Conservation (phyloP, 2,329 filamentous ascomycete genomes). For the Penicillium sp. region DNA sequence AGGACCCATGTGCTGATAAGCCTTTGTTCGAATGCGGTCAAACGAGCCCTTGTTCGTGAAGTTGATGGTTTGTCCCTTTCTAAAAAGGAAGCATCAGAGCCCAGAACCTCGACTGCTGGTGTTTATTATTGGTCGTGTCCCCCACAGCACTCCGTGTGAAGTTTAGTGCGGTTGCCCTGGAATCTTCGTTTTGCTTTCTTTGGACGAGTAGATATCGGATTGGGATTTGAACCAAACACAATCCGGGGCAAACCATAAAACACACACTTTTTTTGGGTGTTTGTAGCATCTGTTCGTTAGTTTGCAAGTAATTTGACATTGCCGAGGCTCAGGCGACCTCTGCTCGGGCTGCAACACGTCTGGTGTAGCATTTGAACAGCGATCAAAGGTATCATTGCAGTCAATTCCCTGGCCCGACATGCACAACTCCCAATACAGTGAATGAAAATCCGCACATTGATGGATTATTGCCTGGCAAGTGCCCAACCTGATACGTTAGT, state of each 20-base stretch:
- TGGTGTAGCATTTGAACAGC: background rate
- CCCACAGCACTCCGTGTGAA: too few species aligned
- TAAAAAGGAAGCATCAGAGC: too few species aligned
- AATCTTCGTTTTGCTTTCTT: too few species aligned
- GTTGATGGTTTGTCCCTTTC: background rate
- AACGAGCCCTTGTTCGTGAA: background rate
- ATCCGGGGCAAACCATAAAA: too few species aligned
- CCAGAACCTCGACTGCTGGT: too few species aligned
- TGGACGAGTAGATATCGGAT: too few species aligned
- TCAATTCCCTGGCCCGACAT: background rate
- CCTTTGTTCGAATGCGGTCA: background rate
- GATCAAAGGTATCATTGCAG: background rate
- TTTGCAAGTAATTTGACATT: background rate
- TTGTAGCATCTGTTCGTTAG: background rate
- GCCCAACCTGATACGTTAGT: background rate
- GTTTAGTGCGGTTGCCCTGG: too few species aligned
- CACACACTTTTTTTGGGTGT: background rate
- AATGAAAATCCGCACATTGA: background rate
- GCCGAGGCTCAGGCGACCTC: background rate
- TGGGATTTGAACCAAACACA: too few species aligned
- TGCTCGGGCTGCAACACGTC: background rate
- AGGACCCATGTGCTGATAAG: background rate
- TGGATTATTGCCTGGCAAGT: background rate
- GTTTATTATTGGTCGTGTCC: too few species aligned
- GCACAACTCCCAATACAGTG: background rate